Percentiles rank a stretch among this genome's conserved stretches.
These are phyloP conservation scores for Aspergillus ochraceus DNA, from an alignment of 2,329 filamentous ascomycete species.

Conservation along the genomic window DNA sequence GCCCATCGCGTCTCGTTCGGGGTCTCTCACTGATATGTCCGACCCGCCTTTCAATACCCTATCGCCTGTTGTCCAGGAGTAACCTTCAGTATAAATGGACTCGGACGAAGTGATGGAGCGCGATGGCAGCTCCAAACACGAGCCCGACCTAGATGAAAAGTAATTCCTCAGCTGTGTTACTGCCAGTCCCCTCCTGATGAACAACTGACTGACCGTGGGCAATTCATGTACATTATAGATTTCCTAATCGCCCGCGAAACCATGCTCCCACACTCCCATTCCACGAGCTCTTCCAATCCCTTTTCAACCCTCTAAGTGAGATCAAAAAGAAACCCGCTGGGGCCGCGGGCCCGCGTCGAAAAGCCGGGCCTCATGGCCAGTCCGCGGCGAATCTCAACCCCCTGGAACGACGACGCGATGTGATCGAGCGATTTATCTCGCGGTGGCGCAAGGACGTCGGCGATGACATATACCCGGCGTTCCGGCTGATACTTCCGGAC, in stretches of 20 bases:
- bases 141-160: conserved; percentile 32
- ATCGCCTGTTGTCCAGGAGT: background rate
- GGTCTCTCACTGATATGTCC: background rate
- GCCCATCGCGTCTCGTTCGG: background rate
- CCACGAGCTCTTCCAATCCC: conserved; percentile 69
- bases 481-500: conserved; percentile 87
- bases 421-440: conserved; percentile 83
- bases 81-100: conserved; percentile 25
- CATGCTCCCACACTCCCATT: conserved; percentile 78
- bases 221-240: conserved; percentile 49
- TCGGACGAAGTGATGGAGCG: conserved; percentile 25
- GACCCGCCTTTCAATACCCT: background rate
- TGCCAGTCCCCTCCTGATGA: background rate
- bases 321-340: conserved; percentile 71
- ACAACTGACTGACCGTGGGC: conserved; percentile 9
- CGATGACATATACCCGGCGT: conserved; percentile 86
- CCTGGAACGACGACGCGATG: conserved; percentile 74
- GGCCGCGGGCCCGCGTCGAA: conserved; percentile 54
- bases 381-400: conserved; percentile 57
- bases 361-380: conserved; percentile 59
- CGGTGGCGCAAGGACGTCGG: conserved; percentile 88
- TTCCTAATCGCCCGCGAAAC: conserved; percentile 80
- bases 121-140: conserved; percentile 15
- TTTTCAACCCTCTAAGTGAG: conserved; percentile 80
- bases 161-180: conserved; percentile 9